phyloP scores from a whole-genome alignment of 1,139 yeast species.

The Candida sp. region DNA sequence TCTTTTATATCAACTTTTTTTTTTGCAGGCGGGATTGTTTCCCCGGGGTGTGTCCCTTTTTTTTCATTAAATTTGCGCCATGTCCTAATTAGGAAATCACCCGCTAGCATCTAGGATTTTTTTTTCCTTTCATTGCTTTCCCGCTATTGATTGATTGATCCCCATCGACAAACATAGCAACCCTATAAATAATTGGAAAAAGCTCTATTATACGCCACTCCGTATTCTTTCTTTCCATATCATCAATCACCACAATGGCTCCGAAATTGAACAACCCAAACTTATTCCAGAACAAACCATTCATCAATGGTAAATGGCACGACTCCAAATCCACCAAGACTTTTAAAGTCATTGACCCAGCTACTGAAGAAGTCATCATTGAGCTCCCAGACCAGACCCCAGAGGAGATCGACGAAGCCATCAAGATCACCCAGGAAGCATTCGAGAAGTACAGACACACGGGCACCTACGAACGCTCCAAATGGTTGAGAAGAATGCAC shows the following conservation, averaged over 20 bases:
- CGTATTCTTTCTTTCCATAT: neutral
- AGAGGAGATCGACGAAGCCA: conserved; percentile 61
- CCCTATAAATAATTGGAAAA: neutral
- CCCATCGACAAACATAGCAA: neutral
- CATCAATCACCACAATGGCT: conserved; percentile 5
- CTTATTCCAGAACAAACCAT: conserved; percentile 61
- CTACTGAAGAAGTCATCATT: conserved; percentile 61
- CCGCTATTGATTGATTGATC: neutral
- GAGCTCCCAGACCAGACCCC: conserved; percentile 61
- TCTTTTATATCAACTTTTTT: too few relatives aligned
- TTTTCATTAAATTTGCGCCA: neutral
- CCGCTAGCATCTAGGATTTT: neutral
- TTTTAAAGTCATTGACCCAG: conserved; percentile 79
- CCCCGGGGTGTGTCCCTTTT: too few relatives aligned
- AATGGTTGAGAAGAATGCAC: conserved; percentile 62
- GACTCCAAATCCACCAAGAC: conserved; percentile 51
- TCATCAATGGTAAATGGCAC: conserved; percentile 76
- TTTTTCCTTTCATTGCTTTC: neutral
- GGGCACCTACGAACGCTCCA: conserved; percentile 68
- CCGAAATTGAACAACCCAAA: conserved; percentile 52
- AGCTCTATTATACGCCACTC: neutral
- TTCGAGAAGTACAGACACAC: conserved; percentile 62
- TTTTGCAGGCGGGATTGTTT: too few relatives aligned
- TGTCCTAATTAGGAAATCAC: neutral
- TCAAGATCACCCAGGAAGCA: conserved; percentile 62